These are phyloP conservation scores for Fusarium haematococcum DNA, from an alignment of 2,329 filamentous ascomycete genomes.

Conservation along the genomic window DNA sequence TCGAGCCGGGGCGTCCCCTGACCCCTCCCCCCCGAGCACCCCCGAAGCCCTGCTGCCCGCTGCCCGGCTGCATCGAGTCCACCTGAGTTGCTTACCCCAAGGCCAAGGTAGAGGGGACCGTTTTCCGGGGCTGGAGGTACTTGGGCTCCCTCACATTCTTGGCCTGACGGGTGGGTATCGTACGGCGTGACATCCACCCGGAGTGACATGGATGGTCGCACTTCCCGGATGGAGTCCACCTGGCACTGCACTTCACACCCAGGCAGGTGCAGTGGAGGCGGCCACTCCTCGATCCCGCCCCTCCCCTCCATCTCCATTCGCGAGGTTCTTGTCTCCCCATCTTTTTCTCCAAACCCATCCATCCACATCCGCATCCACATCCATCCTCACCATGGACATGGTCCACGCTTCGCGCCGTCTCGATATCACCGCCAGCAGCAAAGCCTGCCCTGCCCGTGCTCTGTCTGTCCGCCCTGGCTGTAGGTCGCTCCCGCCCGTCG, in stretches of 20 bases:
- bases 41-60: constrained; percentile 3
- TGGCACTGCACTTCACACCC: constrained; percentile 8
- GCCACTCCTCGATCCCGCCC: constrained; percentile 38
- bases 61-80: constrained; percentile 6
- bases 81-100: constrained; percentile 35
- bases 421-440: constrained; percentile 27
- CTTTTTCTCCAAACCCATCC: constrained; percentile 36
- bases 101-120: constrained; percentile 5
- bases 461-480: neutral
- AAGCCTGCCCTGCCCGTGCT: constrained; percentile 1
- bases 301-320: constrained; percentile 31
- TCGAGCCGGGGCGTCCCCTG: constrained; percentile 24
- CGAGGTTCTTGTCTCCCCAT: constrained; percentile 36
- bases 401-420: constrained; percentile 34
- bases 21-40: constrained; percentile 16
- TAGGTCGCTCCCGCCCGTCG: constrained; percentile 9
- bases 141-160: constrained; percentile 3
- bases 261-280: neutral
- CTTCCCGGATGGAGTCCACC: constrained; percentile 8
- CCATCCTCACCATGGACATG: constrained; percentile 21
- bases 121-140: constrained; percentile 32
- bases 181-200: neutral
- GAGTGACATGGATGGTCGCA: constrained; percentile 1
- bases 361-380: constrained; percentile 25
- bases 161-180: neutral